These are phyloP conservation scores for Tarenaya hassleriana DNA, from an alignment of 345 rosid species.

Conservation along the genomic window DNA sequence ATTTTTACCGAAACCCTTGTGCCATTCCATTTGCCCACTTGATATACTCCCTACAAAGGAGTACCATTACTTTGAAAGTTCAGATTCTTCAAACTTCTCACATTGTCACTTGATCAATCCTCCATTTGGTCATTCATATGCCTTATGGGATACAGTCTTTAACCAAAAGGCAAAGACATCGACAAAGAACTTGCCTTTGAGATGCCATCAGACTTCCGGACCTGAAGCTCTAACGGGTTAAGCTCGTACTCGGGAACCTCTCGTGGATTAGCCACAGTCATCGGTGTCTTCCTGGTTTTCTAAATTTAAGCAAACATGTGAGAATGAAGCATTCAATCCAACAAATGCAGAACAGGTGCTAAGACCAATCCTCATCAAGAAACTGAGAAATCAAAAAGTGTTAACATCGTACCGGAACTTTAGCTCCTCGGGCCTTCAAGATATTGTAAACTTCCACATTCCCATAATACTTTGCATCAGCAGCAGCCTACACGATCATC, in stretches of 20 bases:
- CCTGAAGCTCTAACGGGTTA: slow-evolving; percentile 84
- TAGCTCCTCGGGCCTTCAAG: slow-evolving; percentile 91
- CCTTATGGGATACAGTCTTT: too few species aligned
- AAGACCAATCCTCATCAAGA: slow-evolving; percentile 2
- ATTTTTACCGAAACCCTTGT: slow-evolving; percentile 90
- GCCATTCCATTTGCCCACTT: slow-evolving; percentile 98
- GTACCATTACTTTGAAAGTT: not conserved
- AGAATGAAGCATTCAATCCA: slow-evolving; percentile 2
- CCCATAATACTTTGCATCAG: slow-evolving; percentile 88
- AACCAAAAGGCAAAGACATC: too few species aligned
- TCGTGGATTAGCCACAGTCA: slow-evolving; percentile 81
- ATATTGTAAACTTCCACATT: slow-evolving; percentile 67
- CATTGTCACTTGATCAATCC: too few species aligned
- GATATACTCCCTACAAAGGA: slow-evolving; percentile 68
- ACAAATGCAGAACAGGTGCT: slow-evolving; percentile 2
- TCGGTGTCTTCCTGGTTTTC: slow-evolving; percentile 95
- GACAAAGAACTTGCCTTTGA: slow-evolving; percentile 46
- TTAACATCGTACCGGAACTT: slow-evolving; percentile 49
- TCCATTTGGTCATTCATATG: too few species aligned
- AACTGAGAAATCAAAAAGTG: not conserved
- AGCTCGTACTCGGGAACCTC: slow-evolving; percentile 97
- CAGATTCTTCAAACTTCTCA: not conserved
- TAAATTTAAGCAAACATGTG: slow-evolving; percentile 23
- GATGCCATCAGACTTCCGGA: slow-evolving; percentile 77
- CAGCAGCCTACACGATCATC: slow-evolving; percentile 56